Evolutionary conservation across 306 rosid species (phyloP).

Genomic region (Argentina anserina): DNA sequence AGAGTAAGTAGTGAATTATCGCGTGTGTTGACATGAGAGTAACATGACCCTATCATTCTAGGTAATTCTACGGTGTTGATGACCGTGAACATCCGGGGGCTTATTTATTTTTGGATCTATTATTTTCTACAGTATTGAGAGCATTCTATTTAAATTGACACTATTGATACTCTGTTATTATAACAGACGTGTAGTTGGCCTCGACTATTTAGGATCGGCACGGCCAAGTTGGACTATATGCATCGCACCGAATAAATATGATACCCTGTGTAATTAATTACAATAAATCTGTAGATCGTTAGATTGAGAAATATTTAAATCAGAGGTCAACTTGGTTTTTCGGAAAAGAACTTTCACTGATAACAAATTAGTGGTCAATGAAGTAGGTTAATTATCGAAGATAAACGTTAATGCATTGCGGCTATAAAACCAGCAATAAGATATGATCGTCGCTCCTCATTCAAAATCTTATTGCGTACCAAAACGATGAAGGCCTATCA

Average conservation of each 20-base stretch:
- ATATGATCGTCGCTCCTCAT: not conserved
- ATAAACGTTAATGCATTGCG: not conserved
- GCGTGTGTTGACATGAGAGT: no score
- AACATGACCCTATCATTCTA: no score
- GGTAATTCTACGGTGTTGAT: no score
- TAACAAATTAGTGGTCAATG: not conserved
- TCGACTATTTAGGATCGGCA: no score
- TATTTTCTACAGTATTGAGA: no score
- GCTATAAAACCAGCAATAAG: not conserved
- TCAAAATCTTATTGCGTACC: not conserved
- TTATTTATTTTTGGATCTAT: no score
- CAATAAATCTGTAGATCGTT: not conserved
- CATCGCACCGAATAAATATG: not conserved
- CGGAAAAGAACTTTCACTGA: no score
- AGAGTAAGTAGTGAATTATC: no score
- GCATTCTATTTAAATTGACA: no score
- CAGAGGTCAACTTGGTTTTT: not conserved
- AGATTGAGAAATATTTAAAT: not conserved
- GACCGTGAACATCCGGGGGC: no score
- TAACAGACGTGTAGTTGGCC: no score
- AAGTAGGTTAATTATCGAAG: not conserved
- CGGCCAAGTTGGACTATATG: not conserved
- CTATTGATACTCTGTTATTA: no score
- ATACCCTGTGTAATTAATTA: not conserved
- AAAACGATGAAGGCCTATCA: not conserved